phyloP scores from a whole-genome alignment of 495 filamentous ascomycete genomes.

The Penicillium nucicola region DNA sequence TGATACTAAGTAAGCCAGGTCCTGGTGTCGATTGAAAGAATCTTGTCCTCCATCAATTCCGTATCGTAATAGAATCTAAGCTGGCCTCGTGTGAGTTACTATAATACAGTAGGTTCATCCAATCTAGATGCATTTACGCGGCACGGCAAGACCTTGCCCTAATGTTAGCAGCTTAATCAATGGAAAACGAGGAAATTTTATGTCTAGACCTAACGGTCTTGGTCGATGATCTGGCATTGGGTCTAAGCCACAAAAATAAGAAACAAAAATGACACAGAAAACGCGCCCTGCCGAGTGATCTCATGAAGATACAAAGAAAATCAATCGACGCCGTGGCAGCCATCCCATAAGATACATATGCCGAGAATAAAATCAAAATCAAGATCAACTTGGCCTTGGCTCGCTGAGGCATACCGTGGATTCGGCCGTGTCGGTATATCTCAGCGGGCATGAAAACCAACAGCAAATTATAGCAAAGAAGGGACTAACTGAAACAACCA shows the following conservation, averaged over 20 bases:
- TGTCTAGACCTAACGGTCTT: not conserved
- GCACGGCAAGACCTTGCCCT: too few species aligned
- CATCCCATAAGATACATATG: slow-evolving; percentile 30
- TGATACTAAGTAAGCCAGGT: too few species aligned
- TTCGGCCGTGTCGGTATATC: not conserved
- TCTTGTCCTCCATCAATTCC: too few species aligned
- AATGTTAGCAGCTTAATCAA: too few species aligned
- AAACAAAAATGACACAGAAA: slow-evolving; percentile 5
- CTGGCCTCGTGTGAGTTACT: too few species aligned
- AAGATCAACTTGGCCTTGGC: not conserved
- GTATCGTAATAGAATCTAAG: too few species aligned
- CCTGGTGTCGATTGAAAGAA: too few species aligned
- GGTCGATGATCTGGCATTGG: slow-evolving; percentile 13
- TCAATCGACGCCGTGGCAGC: slow-evolving; percentile 25
- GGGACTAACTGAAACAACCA: slow-evolving; percentile 7
- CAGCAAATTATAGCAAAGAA: slow-evolving; percentile 8
- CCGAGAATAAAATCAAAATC: slow-evolving; percentile 13
- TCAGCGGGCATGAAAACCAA: slow-evolving; percentile 4
- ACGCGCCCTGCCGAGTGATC: slow-evolving; percentile 14
- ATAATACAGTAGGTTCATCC: too few species aligned
- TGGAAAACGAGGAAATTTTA: not conserved
- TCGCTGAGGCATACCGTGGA: not conserved
- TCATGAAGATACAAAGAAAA: slow-evolving; percentile 10
- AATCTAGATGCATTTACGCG: too few species aligned
- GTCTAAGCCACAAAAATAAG: slow-evolving; percentile 11